Evolutionary conservation across 495 filamentous ascomycete genomes (phyloP).

Genomic region (Penicillium lividum): DNA sequence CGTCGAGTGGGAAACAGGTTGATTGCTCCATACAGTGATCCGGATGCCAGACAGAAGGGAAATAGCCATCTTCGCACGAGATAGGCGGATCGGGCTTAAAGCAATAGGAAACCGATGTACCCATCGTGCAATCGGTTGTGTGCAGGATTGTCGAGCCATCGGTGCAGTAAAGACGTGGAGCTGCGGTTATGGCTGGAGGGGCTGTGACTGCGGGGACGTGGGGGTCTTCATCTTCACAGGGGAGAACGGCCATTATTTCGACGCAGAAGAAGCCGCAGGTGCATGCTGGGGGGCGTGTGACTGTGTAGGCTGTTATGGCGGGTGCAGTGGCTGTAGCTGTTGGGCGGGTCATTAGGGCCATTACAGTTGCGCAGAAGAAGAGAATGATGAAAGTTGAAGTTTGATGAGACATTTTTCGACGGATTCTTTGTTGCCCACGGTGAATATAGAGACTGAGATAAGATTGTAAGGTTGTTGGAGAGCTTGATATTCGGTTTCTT

Average conservation of each 20-base stretch:
- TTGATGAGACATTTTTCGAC: too few relatives aligned
- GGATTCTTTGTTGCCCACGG: too few relatives aligned
- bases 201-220: slow-evolving; percentile 1
- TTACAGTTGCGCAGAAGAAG: slow-evolving; percentile 5
- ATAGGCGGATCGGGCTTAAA: slow-evolving; percentile 18
- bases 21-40: slow-evolving; percentile 29
- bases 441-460: too few relatives aligned
- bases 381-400: background rate
- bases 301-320: slow-evolving; percentile 8
- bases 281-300: slow-evolving; percentile 6
- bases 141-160: slow-evolving; percentile 28
- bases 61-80: slow-evolving; percentile 23
- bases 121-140: slow-evolving; percentile 33
- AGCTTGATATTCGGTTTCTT: background rate
- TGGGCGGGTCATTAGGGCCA: background rate
- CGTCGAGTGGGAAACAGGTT: slow-evolving; percentile 29
- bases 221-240: too few relatives aligned
- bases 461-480: too few relatives aligned
- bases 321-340: too few relatives aligned
- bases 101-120: slow-evolving; percentile 28
- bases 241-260: too few relatives aligned
- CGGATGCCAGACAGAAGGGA: slow-evolving; percentile 32
- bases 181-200: slow-evolving; percentile 17
- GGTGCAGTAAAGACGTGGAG: slow-evolving; percentile 19
- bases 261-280: too few relatives aligned